Evolutionary conservation across 2,329 filamentous ascomycete genomes (phyloP), one percentile per base, ranked within the genome.

Genomic region (Ophiostoma ulmi): DNA sequence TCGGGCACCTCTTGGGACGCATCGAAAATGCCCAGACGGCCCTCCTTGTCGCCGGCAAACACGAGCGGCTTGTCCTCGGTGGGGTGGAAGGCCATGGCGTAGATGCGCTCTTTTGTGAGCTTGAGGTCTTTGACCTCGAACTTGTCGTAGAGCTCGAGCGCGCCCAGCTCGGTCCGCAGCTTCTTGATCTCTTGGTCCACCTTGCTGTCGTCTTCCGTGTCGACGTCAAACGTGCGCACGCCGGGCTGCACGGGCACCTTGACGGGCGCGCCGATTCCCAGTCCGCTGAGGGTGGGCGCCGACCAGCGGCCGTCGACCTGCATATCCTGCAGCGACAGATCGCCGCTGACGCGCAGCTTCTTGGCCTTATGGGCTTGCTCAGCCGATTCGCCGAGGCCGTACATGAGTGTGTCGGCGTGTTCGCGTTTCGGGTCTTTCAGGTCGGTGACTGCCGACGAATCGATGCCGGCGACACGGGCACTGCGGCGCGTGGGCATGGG

Each of bases 41-140:
- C 94, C 74, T 96, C 86, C 78, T 99, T 99, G 76, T 99, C 95
- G 13, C 94, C 94, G 0, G 94, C 94, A 77, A 99, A 96, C 1
- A 98, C 86, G 2, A 99, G 83, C 0, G 94, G 89, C 76, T 98
- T 98, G 2, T 94, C 88, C 71, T 89, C 84, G 0, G 89, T 94
- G 0, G 95, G 95, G 76, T 99, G 95, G 75, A 99, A 94, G 0
- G 90, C 89, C 75, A 98, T 88, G 0, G 91, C 86, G 77, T 98
- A 99, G 17, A 97, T 86, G 69, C 94, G 83, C 75, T 97, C 93
- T 0, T 93, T 94, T 0, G 91, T 94, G 67, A 97, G 90, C 78
- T 97, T 98, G 76, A 97, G 95, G 69, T 92, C 92, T 93, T 90
- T 94, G 0, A 94, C 93, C 26, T 88, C 86, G 85, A 92, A 97